Base-by-base conservation (phyloP, 371 early-diverging fungal species). In the Funneliformis caledonium region DNA sequence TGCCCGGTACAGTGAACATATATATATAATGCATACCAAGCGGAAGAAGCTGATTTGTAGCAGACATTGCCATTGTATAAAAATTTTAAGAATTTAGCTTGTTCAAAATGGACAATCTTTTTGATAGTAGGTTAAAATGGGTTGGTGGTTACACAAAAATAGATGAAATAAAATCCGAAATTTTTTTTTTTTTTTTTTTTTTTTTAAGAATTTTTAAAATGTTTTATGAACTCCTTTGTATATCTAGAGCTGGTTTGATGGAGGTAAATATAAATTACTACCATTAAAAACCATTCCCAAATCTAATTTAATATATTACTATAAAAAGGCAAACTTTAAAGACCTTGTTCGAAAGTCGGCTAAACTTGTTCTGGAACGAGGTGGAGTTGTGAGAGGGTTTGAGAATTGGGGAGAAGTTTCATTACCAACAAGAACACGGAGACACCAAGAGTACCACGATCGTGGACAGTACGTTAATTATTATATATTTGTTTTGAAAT, bases 351-450 rank as follows among this genome's bases (percentile, higher is more conserved):
- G 90, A 82, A 87, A 86, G 47, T 86, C 92, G 37, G 94, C 94
- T 19, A 85, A 88, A 72, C 90, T 89, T 67, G 91, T 96, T 60
- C 83, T 96, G 76, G 89, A 93, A 80, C 87, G 85, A 76, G 92
- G 93, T 52, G 96, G 96, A 67, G 94, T 95, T 80, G 95, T 96
- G 52, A 88, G 94, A 74, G 89, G 89, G 26, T 89, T 96, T 80
- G 88, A 91, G 74, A 91, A 91, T 80, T 86, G 92, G 83, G 92
- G 92, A n/a, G 88, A 88, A 45, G 85, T 85, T 82, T 84, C 85
- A 62, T 84, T 93, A 67, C 92, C 92, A 47, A 90, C 91, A 78
- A 88, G 92, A 78, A 92, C 91, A 80, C 88, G 91, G 84, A 87
- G 89, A 83, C 92, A 93, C 81, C 92, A 92, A 81, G 88, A 88